Conservation (phyloP, 805 yeast species). For the Candida golubevii region DNA sequence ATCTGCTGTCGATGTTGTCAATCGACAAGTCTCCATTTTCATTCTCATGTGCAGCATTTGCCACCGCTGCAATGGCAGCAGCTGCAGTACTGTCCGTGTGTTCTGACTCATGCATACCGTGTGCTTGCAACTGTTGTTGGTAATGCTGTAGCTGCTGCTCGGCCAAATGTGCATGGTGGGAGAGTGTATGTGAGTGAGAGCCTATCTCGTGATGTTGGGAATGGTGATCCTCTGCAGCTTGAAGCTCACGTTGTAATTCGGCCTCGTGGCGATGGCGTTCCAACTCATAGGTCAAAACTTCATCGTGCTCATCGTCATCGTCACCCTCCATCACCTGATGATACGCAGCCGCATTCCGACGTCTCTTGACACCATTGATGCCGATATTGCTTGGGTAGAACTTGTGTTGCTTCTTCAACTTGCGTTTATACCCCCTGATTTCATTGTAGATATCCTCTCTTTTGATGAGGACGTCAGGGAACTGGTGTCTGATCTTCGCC, state of each 20-base stretch:
- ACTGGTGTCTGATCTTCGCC: conserved; percentile 46
- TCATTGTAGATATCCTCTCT: conserved; percentile 57
- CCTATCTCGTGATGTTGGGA: conserved; percentile 9
- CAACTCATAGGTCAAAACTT: conserved; percentile 20
- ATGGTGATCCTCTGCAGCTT: conserved; percentile 16
- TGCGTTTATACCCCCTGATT: conserved; percentile 52
- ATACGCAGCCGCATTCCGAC: conserved; percentile 16
- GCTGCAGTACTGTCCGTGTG: conserved; percentile 25
- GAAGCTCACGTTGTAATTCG: conserved; percentile 21
- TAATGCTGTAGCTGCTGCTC: conserved; percentile 25
- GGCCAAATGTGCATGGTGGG: conserved; percentile 23
- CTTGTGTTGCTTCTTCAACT: conserved; percentile 39
- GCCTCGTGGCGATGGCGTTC: conserved; percentile 20
- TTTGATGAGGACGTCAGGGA: conserved; percentile 50
- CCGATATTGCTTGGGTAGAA: conserved; percentile 17
- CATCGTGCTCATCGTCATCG: conserved; percentile 20
- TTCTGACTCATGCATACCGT: conserved; percentile 21
- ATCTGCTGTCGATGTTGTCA: conserved; percentile 42
- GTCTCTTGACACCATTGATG: conserved; percentile 11
- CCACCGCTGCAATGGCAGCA: conserved; percentile 41
- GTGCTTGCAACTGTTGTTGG: conserved; percentile 26
- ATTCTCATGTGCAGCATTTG: conserved; percentile 28
- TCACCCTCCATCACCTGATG: conserved; percentile 20
- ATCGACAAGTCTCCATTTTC: conserved; percentile 34
- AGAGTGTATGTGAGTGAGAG: conserved; percentile 15